phyloP scores from a whole-genome alignment of 139 green algal species.

The Pleodorina starrii region DNA sequence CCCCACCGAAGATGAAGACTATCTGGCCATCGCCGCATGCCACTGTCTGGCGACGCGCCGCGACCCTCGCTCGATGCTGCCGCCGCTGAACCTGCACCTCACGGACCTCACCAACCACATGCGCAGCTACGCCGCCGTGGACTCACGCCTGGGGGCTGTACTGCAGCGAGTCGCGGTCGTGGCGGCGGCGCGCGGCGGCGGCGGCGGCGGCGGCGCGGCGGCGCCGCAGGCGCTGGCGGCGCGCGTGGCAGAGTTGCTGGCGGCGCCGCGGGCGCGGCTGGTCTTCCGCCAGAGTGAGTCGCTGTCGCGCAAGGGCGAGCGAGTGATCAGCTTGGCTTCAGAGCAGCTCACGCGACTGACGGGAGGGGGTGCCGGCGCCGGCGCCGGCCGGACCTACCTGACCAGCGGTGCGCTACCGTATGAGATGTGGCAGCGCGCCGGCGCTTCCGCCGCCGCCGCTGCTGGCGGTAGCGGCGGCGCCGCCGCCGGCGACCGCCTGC shows the following conservation, averaged over 20 bases:
- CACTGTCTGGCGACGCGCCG: constrained; percentile 37
- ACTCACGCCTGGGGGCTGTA: constrained; percentile 21
- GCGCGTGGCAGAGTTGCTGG: constrained; percentile 22
- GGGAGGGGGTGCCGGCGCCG: background rate
- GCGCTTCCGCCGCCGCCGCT: background rate
- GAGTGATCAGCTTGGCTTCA: constrained; percentile 9
- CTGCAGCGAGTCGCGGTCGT: background rate
- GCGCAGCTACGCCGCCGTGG: background rate
- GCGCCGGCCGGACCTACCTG: background rate
- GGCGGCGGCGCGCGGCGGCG: background rate
- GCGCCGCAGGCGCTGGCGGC: background rate
- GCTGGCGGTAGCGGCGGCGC: background rate
- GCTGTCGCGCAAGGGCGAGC: constrained; percentile 16
- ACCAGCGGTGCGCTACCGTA: background rate
- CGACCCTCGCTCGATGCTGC: background rate
- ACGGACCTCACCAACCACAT: constrained; percentile 30
- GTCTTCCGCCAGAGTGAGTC: constrained; percentile 39
- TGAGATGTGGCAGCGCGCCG: background rate
- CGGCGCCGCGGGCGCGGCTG: background rate
- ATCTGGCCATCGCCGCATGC: constrained; percentile 23
- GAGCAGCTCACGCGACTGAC: constrained; percentile 30
- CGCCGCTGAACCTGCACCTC: constrained; percentile 33
- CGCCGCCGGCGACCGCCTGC: constrained; percentile 32
- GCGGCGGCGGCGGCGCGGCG: background rate
- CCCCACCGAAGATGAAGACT: constrained; percentile 38